Percentiles rank a stretch among this genome's conserved stretches.
Evolutionary conservation across 345 rosid species (phyloP).

Genomic region (Gossypium stocksii): DNA sequence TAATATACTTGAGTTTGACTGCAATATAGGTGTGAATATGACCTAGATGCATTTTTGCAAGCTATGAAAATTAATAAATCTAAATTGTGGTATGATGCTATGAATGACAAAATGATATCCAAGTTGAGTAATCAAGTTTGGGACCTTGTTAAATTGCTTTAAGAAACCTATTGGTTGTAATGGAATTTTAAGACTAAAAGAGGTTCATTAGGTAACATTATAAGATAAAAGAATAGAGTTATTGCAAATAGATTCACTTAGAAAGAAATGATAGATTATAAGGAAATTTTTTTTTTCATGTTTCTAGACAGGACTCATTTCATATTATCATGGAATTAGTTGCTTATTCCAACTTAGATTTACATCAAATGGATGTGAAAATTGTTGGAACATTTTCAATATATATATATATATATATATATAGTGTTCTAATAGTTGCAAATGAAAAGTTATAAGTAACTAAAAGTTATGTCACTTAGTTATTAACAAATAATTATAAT

Average conservation of each 20-base stretch:
- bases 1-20: neutral
- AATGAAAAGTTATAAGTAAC: too few species aligned
- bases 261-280: neutral
- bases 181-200: neutral
- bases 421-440: too few species aligned
- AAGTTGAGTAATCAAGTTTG: neutral
- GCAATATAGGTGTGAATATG: too few species aligned
- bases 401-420: too few species aligned
- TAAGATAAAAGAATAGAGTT: neutral
- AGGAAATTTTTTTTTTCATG: neutral
- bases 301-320: neutral
- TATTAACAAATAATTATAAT: too few species aligned
- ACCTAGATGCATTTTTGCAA: too few species aligned
- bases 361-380: too few species aligned
- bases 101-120: neutral
- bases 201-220: neutral
- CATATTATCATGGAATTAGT: neutral
- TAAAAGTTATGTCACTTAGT: too few species aligned
- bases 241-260: neutral
- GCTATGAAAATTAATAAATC: neutral
- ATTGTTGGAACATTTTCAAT: too few species aligned
- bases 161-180: neutral
- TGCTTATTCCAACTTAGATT: too few species aligned
- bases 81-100: neutral
- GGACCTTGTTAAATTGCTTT: neutral